A percentile compares a stretch with the other conserved stretches of the same genome.
These are phyloP conservation scores for Arthrobotrys conoides DNA, from an alignment of 2,329 filamentous ascomycete genomes.

Conservation along the genomic window DNA sequence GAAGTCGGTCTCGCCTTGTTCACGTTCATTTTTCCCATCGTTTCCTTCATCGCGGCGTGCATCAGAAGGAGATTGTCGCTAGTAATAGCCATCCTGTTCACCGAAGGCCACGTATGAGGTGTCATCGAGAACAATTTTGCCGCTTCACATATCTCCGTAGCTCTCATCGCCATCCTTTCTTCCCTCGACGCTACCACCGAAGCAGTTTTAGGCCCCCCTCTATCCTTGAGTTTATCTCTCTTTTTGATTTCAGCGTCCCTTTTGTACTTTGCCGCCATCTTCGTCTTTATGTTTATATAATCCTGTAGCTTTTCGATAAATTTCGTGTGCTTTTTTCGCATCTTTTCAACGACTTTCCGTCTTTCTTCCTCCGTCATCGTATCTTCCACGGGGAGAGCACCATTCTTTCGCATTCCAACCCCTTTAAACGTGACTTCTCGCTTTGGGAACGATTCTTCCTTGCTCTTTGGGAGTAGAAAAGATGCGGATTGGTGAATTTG, in stretches of 20 bases:
- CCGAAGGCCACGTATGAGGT: constrained; percentile 31
- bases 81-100: constrained; percentile 47
- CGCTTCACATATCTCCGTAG: constrained; percentile 6
- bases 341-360: neutral
- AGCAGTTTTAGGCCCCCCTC: neutral
- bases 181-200: neutral
- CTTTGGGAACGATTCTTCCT: constrained; percentile 30
- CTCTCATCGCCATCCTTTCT: neutral
- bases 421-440: neutral
- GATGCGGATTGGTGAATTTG: constrained; percentile 28
- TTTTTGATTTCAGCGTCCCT: constrained; percentile 8
- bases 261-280: neutral
- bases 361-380: constrained; percentile 27
- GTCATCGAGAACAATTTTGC: constrained; percentile 33
- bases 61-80: neutral
- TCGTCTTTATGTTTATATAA: constrained; percentile 7
- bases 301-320: constrained; percentile 29
- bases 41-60: constrained; percentile 33
- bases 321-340: constrained; percentile 18
- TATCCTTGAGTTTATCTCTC: neutral
- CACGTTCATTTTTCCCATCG: constrained; percentile 16
- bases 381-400: constrained; percentile 23
- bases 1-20: neutral
- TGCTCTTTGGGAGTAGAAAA: neutral
- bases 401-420: constrained; percentile 17